These are phyloP conservation scores for Fraxinus paxiana DNA, from an alignment of 305 asterid species.

Conservation along the genomic window DNA sequence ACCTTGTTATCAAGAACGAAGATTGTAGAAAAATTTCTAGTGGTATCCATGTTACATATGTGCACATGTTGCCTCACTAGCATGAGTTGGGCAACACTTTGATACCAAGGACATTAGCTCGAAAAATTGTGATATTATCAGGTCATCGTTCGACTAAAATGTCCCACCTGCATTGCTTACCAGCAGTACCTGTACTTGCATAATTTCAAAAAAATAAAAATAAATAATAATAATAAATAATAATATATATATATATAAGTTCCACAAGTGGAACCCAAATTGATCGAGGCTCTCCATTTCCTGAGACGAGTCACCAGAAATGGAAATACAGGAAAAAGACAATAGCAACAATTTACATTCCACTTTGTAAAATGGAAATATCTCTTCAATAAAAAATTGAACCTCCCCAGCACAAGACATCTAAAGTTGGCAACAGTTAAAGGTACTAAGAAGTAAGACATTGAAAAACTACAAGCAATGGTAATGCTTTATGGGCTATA, in stretches of 20 bases:
- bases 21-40: background rate
- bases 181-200: background rate
- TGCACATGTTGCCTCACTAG: background rate
- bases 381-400: background rate
- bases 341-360: background rate
- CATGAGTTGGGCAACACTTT: background rate
- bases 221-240: too few species aligned
- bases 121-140: background rate
- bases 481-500: background rate
- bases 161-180: background rate
- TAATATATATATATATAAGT: background rate
- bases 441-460: background rate
- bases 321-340: background rate
- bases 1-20: background rate
- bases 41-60: background rate
- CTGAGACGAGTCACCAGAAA: background rate
- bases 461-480: background rate
- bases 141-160: background rate
- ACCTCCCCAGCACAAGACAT: background rate
- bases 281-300: background rate
- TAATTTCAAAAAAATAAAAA: background rate
- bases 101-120: background rate
- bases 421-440: background rate
- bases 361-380: background rate
- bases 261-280: background rate